Evolutionary conservation across 2,329 filamentous ascomycete genomes (phyloP).

Genomic region (Aureobasidium namibiae): DNA sequence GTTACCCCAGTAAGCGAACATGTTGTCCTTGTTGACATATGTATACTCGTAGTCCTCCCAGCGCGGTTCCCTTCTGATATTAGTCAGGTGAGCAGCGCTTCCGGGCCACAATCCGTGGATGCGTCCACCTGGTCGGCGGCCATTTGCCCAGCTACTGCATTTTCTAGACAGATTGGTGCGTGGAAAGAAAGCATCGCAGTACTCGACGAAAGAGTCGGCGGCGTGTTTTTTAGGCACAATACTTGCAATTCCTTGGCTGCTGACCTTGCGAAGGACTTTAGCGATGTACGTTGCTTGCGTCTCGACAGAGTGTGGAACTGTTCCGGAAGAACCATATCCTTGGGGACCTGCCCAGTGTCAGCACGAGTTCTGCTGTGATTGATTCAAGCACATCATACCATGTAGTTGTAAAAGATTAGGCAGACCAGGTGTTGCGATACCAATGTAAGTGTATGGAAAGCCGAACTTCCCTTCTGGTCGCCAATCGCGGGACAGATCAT

Average conservation of each 20-base stretch:
- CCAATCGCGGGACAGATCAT: conserved; percentile 51
- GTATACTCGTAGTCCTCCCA: conserved; percentile 54
- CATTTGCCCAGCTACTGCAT: conserved; percentile 67
- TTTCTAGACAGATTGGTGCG: conserved; percentile 49
- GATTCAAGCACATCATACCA: conserved; percentile 29
- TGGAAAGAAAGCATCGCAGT: conserved; percentile 41
- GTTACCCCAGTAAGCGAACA: conserved; percentile 59
- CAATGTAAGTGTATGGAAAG: conserved; percentile 61
- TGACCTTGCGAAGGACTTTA: conserved; percentile 59
- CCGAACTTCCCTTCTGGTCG: conserved; percentile 46
- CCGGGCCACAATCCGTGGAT: conserved; percentile 66
- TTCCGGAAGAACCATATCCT: conserved; percentile 53
- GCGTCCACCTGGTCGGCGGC: conserved; percentile 51
- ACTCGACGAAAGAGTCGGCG: conserved; percentile 34
- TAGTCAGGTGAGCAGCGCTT: conserved; percentile 54
- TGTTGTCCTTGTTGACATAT: conserved; percentile 37
- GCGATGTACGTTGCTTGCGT: conserved; percentile 58
- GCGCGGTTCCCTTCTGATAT: conserved; percentile 47
- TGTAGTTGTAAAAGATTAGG: conserved; percentile 60
- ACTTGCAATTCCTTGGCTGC: conserved; percentile 56
- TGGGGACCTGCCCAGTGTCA: conserved; percentile 35
- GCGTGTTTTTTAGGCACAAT: conserved; percentile 51
- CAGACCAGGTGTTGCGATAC: conserved; percentile 54
- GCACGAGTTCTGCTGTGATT: neutral
- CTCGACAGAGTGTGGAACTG: conserved; percentile 59